These are phyloP conservation scores for Hymenoscyphus infarciens DNA, from an alignment of 2,329 filamentous ascomycete species.

Conservation along the genomic window DNA sequence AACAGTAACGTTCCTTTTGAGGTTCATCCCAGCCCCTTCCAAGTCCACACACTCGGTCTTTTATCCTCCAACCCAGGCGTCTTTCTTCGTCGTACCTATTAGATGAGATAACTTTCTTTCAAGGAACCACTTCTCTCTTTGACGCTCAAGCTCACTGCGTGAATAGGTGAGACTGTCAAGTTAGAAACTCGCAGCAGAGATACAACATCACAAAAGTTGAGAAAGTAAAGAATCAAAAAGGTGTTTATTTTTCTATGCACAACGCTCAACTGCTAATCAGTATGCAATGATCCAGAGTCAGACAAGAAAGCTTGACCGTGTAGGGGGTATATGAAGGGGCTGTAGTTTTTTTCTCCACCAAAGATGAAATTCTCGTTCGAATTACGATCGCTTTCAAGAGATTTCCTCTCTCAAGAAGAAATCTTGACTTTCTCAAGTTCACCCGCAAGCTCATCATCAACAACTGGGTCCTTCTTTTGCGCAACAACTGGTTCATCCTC, in stretches of 20 bases:
- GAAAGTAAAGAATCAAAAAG: not conserved
- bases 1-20: too few relatives aligned
- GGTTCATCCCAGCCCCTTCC: too few relatives aligned
- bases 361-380: not conserved
- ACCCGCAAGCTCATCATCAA: constrained; percentile 67
- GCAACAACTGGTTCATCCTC: constrained; percentile 61
- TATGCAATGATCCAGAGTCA: not conserved
- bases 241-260: not conserved
- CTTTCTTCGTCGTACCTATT: too few relatives aligned
- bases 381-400: not conserved
- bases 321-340: constrained; percentile 1
- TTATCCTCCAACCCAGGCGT: too few relatives aligned
- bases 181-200: not conserved
- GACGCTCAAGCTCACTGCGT: too few relatives aligned
- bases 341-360: not conserved
- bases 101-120: not conserved
- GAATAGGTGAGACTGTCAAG: not conserved
- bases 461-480: constrained; percentile 68
- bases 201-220: not conserved
- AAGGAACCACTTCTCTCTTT: not conserved
- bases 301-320: not conserved
- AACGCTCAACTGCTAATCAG: not conserved
- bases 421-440: constrained; percentile 55
- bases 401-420: not conserved
- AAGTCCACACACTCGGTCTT: too few relatives aligned